Conservation (phyloP, 768 basidiomycete genomes). For the Termitomyces eurrhizus region DNA sequence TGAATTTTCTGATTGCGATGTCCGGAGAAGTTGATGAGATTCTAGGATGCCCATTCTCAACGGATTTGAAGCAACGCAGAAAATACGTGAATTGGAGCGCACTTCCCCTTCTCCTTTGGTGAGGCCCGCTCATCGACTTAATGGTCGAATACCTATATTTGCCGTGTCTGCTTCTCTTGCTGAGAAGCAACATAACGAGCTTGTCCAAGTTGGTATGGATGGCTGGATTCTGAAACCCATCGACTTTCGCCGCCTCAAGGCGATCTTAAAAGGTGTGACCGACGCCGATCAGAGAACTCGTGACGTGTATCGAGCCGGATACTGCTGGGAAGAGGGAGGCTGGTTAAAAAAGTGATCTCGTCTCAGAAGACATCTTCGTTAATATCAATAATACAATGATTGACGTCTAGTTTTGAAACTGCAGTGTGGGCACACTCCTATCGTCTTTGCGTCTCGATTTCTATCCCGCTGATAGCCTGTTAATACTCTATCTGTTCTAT, state of each 20-base stretch:
- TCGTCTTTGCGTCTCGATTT: no score
- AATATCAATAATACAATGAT: no score
- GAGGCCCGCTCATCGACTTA: slow-evolving; percentile 43
- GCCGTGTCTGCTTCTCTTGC: slow-evolving; percentile 75
- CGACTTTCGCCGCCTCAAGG: slow-evolving; percentile 63
- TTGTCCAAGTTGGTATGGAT: slow-evolving; percentile 58
- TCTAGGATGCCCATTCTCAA: slow-evolving; percentile 76
- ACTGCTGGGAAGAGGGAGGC: slow-evolving; percentile 61
- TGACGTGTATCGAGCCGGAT: slow-evolving; percentile 50
- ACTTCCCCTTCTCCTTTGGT: slow-evolving; percentile 12
- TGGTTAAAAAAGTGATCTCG: slow-evolving; percentile 39
- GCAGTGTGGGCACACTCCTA: no score
- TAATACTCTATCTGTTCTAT: no score
- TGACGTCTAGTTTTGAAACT: no score
- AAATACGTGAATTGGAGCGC: slow-evolving; percentile 62
- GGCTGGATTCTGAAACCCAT: slow-evolving; percentile 86
- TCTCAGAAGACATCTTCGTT: neutral
- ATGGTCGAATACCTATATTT: slow-evolving; percentile 73
- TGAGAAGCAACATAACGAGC: slow-evolving; percentile 51
- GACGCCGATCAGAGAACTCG: slow-evolving; percentile 45
- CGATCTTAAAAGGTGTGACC: slow-evolving; percentile 55
- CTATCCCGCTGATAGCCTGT: no score
- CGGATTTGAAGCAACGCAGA: slow-evolving; percentile 63
- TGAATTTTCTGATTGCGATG: slow-evolving; percentile 2
- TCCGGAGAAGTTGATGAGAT: neutral